Evolutionary conservation across 2,329 filamentous ascomycete genomes (phyloP).

Genomic region (Aureobasidium sp.): DNA sequence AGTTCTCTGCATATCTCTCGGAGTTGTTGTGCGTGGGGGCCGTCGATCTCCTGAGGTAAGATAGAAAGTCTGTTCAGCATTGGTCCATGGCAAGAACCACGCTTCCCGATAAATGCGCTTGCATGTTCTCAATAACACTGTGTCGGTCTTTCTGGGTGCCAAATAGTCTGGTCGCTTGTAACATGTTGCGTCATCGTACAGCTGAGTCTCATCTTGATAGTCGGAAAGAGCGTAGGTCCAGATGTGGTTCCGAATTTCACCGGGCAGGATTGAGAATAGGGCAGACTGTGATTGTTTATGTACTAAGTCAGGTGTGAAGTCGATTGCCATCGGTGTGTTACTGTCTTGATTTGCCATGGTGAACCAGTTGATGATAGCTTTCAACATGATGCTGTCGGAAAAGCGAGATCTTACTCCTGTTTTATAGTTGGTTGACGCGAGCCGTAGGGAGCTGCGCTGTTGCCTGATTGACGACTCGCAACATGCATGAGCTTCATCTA

Average conservation of each 20-base stretch:
- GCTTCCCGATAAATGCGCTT: constrained; percentile 32
- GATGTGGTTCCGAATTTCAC: constrained; percentile 32
- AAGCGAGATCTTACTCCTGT: background rate
- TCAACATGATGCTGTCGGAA: background rate
- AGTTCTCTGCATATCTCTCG: constrained; percentile 3
- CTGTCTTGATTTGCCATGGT: background rate
- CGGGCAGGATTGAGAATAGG: background rate
- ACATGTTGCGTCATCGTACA: constrained; percentile 23
- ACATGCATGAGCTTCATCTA: background rate
- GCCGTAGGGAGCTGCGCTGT: background rate
- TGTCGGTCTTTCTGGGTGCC: constrained; percentile 21
- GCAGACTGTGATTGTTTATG: background rate
- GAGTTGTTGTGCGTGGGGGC: constrained; percentile 10
- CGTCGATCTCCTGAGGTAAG: background rate
- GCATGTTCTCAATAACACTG: constrained; percentile 30
- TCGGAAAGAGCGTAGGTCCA: constrained; percentile 30
- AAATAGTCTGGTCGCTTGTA: constrained; percentile 31
- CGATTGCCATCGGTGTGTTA: background rate
- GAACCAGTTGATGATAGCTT: background rate
- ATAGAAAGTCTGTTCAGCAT: constrained; percentile 14
- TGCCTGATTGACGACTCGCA: background rate
- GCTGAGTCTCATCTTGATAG: constrained; percentile 22
- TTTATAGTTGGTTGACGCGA: background rate
- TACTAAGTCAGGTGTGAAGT: background rate
- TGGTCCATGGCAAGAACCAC: constrained; percentile 12